Conservation (phyloP, 2,329 filamentous ascomycete species). For the Penicillium palitans region DNA sequence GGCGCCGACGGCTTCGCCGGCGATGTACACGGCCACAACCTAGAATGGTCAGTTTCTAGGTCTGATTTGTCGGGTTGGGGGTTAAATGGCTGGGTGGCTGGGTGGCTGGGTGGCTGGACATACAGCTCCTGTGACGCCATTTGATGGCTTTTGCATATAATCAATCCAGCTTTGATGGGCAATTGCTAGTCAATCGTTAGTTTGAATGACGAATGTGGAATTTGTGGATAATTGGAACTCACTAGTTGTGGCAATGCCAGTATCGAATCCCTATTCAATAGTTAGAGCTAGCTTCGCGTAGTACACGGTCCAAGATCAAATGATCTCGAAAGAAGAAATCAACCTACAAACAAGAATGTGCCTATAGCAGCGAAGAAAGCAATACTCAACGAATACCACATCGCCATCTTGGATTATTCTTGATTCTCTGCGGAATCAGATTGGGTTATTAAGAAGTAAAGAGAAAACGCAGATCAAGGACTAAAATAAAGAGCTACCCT, state of each 20-base stretch:
- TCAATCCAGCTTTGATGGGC: constrained; percentile 61
- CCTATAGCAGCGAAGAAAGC: constrained; percentile 60
- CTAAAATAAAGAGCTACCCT: not conserved
- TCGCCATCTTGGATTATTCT: constrained; percentile 34
- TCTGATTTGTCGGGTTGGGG: not conserved
- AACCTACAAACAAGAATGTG: constrained; percentile 58
- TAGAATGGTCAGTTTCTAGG: constrained; percentile 16
- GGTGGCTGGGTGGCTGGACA: constrained; percentile 13
- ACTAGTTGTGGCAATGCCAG: constrained; percentile 62
- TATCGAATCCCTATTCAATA: constrained; percentile 55
- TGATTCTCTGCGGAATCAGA: constrained; percentile 3
- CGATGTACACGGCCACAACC: constrained; percentile 61
- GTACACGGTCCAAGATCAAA: not conserved
- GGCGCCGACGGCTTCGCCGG: constrained; percentile 59
- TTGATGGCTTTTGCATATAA: constrained; percentile 58
- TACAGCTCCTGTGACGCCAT: constrained; percentile 57
- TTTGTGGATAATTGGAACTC: constrained; percentile 20
- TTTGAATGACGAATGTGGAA: not conserved
- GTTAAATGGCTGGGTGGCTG: not conserved
- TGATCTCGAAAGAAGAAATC: not conserved
- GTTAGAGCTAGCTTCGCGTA: not conserved
- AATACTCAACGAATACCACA: constrained; percentile 53
- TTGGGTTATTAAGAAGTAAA: not conserved
- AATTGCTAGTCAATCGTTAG: constrained; percentile 46
- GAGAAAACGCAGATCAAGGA: not conserved